Percentiles rank a stretch among this genome's conserved stretches.
Conservation (phyloP, 192 early-diverging fungal species). For the Entrophospora sp. region DNA sequence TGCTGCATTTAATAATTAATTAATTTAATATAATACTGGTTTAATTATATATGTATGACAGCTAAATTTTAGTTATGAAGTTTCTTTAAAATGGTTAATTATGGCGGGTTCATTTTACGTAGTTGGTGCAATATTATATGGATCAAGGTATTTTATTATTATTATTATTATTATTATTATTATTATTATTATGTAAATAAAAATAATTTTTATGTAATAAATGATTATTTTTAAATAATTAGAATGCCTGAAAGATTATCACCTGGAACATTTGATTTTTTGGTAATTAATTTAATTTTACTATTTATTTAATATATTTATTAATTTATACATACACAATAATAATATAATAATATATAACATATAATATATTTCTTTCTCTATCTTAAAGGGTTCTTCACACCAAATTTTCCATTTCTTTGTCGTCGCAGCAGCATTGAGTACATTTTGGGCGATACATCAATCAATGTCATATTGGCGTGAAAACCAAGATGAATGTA, state of each 20-base stretch:
- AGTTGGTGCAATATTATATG: slow-evolving; percentile 82
- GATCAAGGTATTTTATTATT: slow-evolving; percentile 23
- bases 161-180: not conserved
- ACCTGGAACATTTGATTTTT: slow-evolving; percentile 75
- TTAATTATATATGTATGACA: not conserved
- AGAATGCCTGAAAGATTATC: slow-evolving; percentile 71
- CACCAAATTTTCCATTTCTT: slow-evolving; percentile 90
- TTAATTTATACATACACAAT: not conserved
- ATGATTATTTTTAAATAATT: not conserved
- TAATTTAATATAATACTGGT: not conserved
- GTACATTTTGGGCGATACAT: too few species aligned
- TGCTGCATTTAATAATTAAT: not conserved
- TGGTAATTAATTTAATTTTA: slow-evolving; percentile 35
- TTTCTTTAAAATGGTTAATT: slow-evolving; percentile 56
- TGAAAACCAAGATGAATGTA: too few species aligned
- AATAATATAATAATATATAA: slow-evolving; percentile 12
- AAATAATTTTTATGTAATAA: not conserved
- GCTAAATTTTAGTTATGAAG: slow-evolving; percentile 25
- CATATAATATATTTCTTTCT: too few species aligned
- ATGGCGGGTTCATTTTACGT: slow-evolving; percentile 70
- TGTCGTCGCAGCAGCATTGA: slow-evolving; percentile 63
- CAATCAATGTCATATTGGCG: too few species aligned
- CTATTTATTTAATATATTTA: not conserved
- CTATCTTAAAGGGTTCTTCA: slow-evolving; percentile 61
- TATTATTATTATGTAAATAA: not conserved